Evolutionary conservation across 805 yeast species (phyloP), one percentile per base, ranked within the genome.

Genomic region (Aciculoconidium aculeatum): DNA sequence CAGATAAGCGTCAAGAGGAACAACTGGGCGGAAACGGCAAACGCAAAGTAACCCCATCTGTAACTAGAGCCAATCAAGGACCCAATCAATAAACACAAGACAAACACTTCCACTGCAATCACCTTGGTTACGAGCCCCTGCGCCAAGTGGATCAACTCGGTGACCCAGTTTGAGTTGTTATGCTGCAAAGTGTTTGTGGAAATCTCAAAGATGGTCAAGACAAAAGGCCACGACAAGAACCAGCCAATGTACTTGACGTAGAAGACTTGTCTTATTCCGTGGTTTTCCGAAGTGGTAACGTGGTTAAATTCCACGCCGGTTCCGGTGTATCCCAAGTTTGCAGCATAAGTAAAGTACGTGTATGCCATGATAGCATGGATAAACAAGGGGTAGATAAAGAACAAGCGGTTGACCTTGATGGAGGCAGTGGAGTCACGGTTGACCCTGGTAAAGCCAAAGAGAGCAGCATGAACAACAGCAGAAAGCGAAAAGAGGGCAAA

Each of bases 1-100:
- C 21, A 25, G 25, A 60, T 30, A 42, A 67, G 63, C 25, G 39
- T 47, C 27, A 67, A 49, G 11, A 62, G 61, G 31, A 61, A 57
- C 35, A 72, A 37, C 52, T 64, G 56, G 20, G 67, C 64, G 35
- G 53, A 52, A 22, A 61, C 60, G 17, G 71, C 75, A 49, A 77
- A 72, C 5, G 72, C 65, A 53, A 71, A 77, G 60, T 72, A 77
- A 49, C 84, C 85, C 82, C 82, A 77, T 51, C 73, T 77, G 54
- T 77, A 77, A 24, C 72, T 54, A 6, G 80, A 65, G 18, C 49
- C 39, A 35, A 77, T 70, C 39, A 77, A 56, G 12, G 70, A 36
- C 44, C 81, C 83, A 45, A 77, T 66, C 49, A 77, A 63, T 23
- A 72, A 58, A 23, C 73, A 67, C 30, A 77, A 58, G 21, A 75